phyloP scores from a whole-genome alignment of 2,329 filamentous ascomycete species.

The Fusarium sambucinum region DNA sequence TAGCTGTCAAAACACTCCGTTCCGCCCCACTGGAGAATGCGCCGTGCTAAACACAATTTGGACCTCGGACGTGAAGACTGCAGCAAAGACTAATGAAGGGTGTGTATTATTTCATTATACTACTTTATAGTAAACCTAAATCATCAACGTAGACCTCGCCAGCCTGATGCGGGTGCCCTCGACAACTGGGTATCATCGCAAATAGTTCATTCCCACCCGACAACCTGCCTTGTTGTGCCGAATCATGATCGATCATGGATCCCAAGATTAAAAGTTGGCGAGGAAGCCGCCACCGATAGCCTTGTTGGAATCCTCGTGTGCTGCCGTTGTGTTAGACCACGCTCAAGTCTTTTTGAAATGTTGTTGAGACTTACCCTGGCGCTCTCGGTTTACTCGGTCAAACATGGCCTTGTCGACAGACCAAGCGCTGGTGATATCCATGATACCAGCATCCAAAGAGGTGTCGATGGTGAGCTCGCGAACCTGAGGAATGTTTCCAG shows the following conservation, averaged over 20 bases:
- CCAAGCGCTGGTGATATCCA: too few species aligned
- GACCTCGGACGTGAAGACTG: conserved; percentile 2
- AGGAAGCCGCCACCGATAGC: background rate
- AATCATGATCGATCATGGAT: background rate
- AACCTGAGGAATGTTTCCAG: too few species aligned
- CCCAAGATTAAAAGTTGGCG: background rate
- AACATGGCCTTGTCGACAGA: background rate
- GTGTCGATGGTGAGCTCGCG: too few species aligned
- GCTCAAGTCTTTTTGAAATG: background rate
- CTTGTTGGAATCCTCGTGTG: background rate
- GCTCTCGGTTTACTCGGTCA: background rate
- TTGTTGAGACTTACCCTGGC: background rate
- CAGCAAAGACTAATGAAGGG: background rate
- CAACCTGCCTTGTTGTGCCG: background rate
- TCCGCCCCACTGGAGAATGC: background rate
- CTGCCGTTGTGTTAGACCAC: background rate
- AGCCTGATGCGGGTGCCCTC: background rate
- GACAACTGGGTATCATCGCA: conserved; percentile 8
- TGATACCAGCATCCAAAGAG: too few species aligned
- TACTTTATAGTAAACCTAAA: background rate
- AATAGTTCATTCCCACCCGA: background rate
- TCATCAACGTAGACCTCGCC: background rate
- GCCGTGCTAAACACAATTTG: conserved; percentile 16
- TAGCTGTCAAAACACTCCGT: background rate
- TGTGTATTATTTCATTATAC: background rate